Base-by-base conservation (phyloP, 2,329 filamentous ascomycete genomes). In the Microthyrium microscopicum region DNA sequence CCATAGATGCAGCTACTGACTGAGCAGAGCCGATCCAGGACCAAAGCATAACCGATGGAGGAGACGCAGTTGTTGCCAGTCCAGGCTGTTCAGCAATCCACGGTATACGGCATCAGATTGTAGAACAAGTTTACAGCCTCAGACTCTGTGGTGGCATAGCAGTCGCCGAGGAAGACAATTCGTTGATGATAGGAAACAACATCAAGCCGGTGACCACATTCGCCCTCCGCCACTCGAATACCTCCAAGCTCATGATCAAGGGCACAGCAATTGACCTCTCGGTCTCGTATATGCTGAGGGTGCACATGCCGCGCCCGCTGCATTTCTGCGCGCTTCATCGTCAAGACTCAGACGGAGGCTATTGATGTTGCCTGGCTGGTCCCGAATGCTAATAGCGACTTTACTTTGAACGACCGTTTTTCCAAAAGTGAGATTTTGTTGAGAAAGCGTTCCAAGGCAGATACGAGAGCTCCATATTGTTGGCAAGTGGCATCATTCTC, bases 71-170 rank as follows among this genome's bases (percentile, higher is more conserved):
- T 29, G 26, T 29, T 29, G 26, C 26, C 13, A 29, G 17, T 29
- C 26, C 7, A 29, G 26, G 26, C 7, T 29, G 26, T 9, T 29
- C 26, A 29, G 26, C 17, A 29, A 7, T 12, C 26, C 15, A 29
- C 26, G 12, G 7, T 29, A 29, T 29, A 17, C 26, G 11, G 12
- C 12, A 29, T 29, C 17, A 17, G 15, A 16, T 29, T 29, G 9
- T 16, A 29, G 26, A 7, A 29, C 17, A 16, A 29, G 17, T 29
- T 16, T 16, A 29, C 26, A 29, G 15, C 8, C 26, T 29, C 26
- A 29, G 26, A 29, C 26, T 29, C 26, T 29, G 26, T 29, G 26
- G 26, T 29, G 26, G 26, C 26, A 29, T 29, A 29, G 26, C 12
- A 29, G 15, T 29, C 26, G 26, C 26, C 26, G 26, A 29, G 17